These are phyloP conservation scores for Aotearoamyces nothofagi DNA, from an alignment of 2,329 filamentous ascomycete species.

Conservation along the genomic window DNA sequence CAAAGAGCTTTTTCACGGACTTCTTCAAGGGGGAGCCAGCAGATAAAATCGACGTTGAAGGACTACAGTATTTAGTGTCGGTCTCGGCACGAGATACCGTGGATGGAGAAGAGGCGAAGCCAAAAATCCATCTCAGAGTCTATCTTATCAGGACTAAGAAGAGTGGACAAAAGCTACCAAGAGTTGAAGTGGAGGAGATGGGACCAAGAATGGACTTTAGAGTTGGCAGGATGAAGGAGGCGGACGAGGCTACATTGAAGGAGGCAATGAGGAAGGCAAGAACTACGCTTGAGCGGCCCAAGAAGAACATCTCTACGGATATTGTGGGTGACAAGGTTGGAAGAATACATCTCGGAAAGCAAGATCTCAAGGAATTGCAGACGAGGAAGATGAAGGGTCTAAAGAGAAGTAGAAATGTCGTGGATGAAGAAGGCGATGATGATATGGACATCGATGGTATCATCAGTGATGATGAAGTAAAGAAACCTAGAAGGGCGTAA, in stretches of 20 bases:
- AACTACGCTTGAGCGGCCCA: conserved; percentile 58
- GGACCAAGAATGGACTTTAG: conserved; percentile 87
- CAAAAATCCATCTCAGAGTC: conserved; percentile 52
- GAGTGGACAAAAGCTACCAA: conserved; percentile 72
- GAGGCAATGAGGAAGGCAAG: conserved; percentile 80
- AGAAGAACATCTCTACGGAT: conserved; percentile 95
- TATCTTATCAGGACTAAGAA: conserved; percentile 80
- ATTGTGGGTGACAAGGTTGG: conserved; percentile 93
- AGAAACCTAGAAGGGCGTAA: conserved; percentile 13
- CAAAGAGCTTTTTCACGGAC: conserved; percentile 78
- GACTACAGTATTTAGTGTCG: conserved; percentile 78
- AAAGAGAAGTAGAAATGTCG: conserved; percentile 61
- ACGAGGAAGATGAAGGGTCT: conserved; percentile 99
- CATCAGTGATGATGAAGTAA: conserved; percentile 16
- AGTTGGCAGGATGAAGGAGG: conserved; percentile 64
- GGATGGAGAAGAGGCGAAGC: conserved; percentile 31
- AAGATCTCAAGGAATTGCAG: conserved; percentile 77
- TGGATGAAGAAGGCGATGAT: conserved; percentile 34
- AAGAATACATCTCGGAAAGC: conserved; percentile 77
- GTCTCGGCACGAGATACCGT: conserved; percentile 57
- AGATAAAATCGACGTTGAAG: conserved; percentile 83
- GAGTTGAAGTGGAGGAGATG: conserved; percentile 90
- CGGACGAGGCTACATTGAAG: conserved; percentile 69
- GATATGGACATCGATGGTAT: conserved; percentile 31
- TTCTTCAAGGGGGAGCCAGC: conserved; percentile 73